A percentile compares a stretch with the other conserved stretches of the same genome.
Conservation (phyloP, 495 filamentous ascomycete species). For the Niebla homalea region DNA sequence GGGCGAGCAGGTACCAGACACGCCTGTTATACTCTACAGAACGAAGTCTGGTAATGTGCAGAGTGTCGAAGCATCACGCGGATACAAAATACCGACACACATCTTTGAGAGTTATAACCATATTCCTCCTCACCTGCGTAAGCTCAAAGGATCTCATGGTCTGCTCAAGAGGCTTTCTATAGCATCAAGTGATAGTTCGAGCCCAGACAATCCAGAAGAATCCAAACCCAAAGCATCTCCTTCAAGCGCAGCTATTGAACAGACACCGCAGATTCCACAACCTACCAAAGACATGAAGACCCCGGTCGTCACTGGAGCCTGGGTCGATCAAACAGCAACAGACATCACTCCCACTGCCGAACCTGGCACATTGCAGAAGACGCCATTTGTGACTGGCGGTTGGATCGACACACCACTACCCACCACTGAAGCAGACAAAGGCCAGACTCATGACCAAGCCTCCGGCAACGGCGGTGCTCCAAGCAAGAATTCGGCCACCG, state of each 20-base stretch:
- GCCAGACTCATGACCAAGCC: conserved; percentile 3
- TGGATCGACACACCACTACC: conserved; percentile 43
- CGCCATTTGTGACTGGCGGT: conserved; percentile 35
- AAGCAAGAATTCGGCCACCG: background rate
- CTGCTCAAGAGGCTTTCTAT: conserved; percentile 51
- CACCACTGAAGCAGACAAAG: conserved; percentile 13
- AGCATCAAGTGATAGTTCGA: conserved; percentile 35
- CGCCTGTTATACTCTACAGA: conserved; percentile 40
- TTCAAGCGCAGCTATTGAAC: conserved; percentile 1
- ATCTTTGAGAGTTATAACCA: too few species aligned
- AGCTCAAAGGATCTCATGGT: conserved; percentile 48
- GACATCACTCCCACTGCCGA: conserved; percentile 7
- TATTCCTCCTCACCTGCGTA: conserved; percentile 8
- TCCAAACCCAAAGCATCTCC: background rate
- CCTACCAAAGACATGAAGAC: conserved; percentile 21
- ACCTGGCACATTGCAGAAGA: conserved; percentile 22
- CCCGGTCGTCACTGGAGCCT: conserved; percentile 32
- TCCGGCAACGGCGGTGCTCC: background rate
- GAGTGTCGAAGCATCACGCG: background rate
- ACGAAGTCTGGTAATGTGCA: conserved; percentile 12
- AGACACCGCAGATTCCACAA: conserved; percentile 3
- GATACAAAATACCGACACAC: conserved; percentile 17
- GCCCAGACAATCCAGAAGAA: conserved; percentile 7
- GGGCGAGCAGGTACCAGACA: conserved; percentile 34
- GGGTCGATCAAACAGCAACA: conserved; percentile 28